phyloP scores from a whole-genome alignment of 257 asterid species.

The Nicotiana attenuata region DNA sequence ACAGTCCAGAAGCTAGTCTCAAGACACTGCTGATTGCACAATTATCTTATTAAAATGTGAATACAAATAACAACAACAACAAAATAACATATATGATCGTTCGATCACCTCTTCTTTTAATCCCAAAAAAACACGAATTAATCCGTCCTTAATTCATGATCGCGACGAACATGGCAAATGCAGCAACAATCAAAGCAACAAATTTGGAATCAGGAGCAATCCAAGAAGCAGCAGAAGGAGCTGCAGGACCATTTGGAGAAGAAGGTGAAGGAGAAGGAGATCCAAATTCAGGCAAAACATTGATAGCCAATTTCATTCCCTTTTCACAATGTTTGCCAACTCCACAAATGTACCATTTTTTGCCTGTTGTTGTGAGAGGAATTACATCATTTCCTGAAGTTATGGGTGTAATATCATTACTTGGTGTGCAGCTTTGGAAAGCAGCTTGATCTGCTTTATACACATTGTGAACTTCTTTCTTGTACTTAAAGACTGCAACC shows the following conservation, averaged over 20 bases:
- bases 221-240: not conserved
- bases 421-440: constrained; percentile 20
- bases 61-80: not conserved
- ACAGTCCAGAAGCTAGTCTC: not conserved
- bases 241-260: not conserved
- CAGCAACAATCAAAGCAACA: constrained; percentile 13
- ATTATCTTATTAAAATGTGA: not conserved
- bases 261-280: constrained; percentile 18
- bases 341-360: constrained; percentile 42
- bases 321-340: constrained; percentile 23
- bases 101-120: not conserved
- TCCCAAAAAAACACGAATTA: not conserved
- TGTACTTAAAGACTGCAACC: constrained; percentile 37
- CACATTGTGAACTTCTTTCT: constrained; percentile 31
- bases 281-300: constrained; percentile 15
- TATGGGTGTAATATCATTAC: not conserved
- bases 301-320: constrained; percentile 29
- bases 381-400: constrained; percentile 22
- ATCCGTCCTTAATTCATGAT: not conserved
- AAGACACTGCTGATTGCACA: not conserved
- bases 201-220: not conserved
- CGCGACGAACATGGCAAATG: not conserved
- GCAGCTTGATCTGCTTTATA: constrained; percentile 16
- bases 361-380: constrained; percentile 22
- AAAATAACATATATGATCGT: not conserved